Evolutionary conservation across 805 yeast species (phyloP), one percentile per base, ranked within the genome.

Genomic region (Pachysolen tannophilus): DNA sequence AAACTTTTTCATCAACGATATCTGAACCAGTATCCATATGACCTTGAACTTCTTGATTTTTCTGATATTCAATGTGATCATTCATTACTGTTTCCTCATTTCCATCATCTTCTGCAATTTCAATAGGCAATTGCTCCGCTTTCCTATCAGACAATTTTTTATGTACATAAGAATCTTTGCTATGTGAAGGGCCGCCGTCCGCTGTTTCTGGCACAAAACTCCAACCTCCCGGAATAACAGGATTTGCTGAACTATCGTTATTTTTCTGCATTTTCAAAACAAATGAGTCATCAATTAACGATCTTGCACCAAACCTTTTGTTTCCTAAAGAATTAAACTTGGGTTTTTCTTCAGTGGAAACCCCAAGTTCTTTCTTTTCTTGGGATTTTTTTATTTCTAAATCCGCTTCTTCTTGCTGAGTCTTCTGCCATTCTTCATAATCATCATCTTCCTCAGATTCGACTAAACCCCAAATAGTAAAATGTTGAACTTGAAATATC

Each of bases 391-490:
- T 45, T 38, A 45, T 38, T 25, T 45, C 24, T 39, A 49, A 53
- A 15, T 33, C 37, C 30, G 42, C 37, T 30, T 55, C 54, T 38
- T 56, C 58, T 30, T 48, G 46, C 9, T 46, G 40, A 41, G 52
- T 58, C 30, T 43, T 55, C 38, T 39, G 43, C 34, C 52, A 52
- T 16, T 66, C 56, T 18, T 67, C 69, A 8, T 62, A 66, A 43
- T 76, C 86, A 26, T 69, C 72, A 10, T 63, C 78, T 27, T 68
- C 75, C 16, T 69, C 76, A 18, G 79, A 85, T 43, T 78, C 82
- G 13, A 80, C 68, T 26, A 92, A 58, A 6, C 97, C 97, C 96
- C 97, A 92, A 5, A 83, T 74, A 61, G 95, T 86, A 50, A 92
- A 92, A 61, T 92, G 98, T 45, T 82, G 77, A 7, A 88, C 96